Evolutionary conservation across 305 asterid species (phyloP).

Genomic region (Solanum hybrid): DNA sequence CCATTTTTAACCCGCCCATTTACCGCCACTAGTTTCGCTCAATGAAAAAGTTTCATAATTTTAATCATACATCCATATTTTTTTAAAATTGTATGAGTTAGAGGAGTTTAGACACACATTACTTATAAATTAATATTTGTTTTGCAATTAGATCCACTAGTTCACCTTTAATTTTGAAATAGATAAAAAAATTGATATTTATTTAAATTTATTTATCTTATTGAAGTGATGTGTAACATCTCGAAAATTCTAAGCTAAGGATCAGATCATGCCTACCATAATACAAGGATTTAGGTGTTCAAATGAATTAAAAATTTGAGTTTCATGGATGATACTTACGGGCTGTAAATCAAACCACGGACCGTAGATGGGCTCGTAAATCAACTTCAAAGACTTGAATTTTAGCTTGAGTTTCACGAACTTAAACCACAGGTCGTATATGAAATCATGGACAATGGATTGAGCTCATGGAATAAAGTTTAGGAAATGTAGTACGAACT

Average conservation of each 20-base stretch:
- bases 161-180: not conserved
- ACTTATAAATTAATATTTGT: not conserved
- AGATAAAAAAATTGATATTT: not conserved
- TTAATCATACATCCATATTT: not conserved
- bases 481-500: not conserved
- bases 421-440: not conserved
- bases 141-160: not conserved
- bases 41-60: not conserved
- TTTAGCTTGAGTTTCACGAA: not conserved
- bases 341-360: not conserved
- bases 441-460: not conserved
- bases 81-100: not conserved
- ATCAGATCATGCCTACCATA: not conserved
- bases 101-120: not conserved
- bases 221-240: not conserved
- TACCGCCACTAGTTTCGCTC: not conserved
- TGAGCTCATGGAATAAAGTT: not conserved
- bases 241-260: not conserved
- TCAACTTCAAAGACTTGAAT: not conserved
- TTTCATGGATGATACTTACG: not conserved
- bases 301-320: not conserved
- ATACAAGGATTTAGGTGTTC: not conserved
- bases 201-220: not conserved
- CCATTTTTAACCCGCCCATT: not conserved
- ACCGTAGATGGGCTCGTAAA: not conserved